Base-by-base conservation (phyloP, 2,329 filamentous ascomycete genomes). In the Sporothrix curviconia region DNA sequence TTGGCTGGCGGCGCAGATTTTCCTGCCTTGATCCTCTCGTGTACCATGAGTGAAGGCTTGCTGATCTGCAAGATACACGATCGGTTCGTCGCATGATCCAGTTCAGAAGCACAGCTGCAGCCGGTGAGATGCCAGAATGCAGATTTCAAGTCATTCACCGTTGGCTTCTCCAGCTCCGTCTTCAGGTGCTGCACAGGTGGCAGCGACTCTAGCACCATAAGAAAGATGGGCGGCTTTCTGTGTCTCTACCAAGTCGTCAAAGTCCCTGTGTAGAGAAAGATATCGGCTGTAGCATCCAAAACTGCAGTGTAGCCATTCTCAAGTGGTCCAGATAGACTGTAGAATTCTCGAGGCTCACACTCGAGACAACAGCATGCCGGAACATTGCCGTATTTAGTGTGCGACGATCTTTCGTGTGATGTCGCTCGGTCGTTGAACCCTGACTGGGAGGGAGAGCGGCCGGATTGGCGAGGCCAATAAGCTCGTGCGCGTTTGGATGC, bases 71-170 rank as follows among this genome's bases (percentile, higher is more conserved):
- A 78, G 60, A 96, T 94, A 64, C 86, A 92, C 0, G 92, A 92
- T 46, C 90, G 79, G 65, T 96, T 96, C 0, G 91, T 95, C 0
- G 91, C 58, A 96, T 82, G 60, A 96, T 89, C 92, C 92, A 96
- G 53, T 89, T 81, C 19, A 96, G 73, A 0, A 95, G 70, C 19
- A 83, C 81, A 3, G 89, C 71, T 0, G 85, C 81, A 7, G 87
- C 80, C 2, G 82, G 80, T 0, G 85, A 81, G 9, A 96, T 51
- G 77, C 17, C 78, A 72, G 22, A 81, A 75, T n/a, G 62, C 73
- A 40, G 69, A 73, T 3, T 70, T 67, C 24, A 87, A 68, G 2
- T 63, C 64, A 2, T 65, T 67, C 3, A 73, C 70, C 2, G 72
- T 72, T 3, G 70, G 70, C 28, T 47, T 64, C n/a, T 70, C 61